Base-by-base conservation (phyloP, 2,329 filamentous ascomycete genomes). In the Beauveria rudraprayagi region DNA sequence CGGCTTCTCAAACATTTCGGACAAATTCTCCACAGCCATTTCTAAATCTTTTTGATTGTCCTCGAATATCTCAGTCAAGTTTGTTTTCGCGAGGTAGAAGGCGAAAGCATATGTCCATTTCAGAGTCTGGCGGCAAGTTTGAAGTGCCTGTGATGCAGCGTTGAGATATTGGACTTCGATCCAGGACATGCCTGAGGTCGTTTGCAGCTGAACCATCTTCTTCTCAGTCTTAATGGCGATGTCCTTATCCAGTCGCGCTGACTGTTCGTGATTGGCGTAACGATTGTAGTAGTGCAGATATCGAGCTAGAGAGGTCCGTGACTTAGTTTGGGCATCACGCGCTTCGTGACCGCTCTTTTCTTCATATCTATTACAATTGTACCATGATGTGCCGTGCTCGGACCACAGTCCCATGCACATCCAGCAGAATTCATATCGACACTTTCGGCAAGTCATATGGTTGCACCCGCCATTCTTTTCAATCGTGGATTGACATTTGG, bases 371-470 rank as follows among this genome's bases (percentile, higher is more conserved):
- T 96, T 99, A 82, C 94, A 99, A 75, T 96, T 99, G 80, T 99
- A 99, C 94, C 94, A 99, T 76, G 91, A 96, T 3, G 93, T 99
- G 65, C 94, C 94, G 72, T 99, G 94, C 75, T 99, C 94, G 1
- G 92, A 95, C 94, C 94, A 99, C 1, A 96, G 80, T 0, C 94
- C 94, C 94, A 99, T 99, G 71, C 94, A 99, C 90, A 99, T 97
- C 94, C 94, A 99, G 77, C 94, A 99, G 70, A 99, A 97, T 70
- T 97, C 92, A 70, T 97, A 88, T 70, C 92, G 91, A 78, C 92
- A 97, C 74, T 97, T 97, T 61, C 92, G 82, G 72, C 92, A 97
- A 0, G 92, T 97, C 92, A 97, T 97, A 74, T 97, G 92, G 77
- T 97, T 97, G 78, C 92, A 97, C 3, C 92, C 92, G 57, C 92